Base-by-base conservation (phyloP, 2,329 filamentous ascomycete species). In the Verticillium tricorpus region DNA sequence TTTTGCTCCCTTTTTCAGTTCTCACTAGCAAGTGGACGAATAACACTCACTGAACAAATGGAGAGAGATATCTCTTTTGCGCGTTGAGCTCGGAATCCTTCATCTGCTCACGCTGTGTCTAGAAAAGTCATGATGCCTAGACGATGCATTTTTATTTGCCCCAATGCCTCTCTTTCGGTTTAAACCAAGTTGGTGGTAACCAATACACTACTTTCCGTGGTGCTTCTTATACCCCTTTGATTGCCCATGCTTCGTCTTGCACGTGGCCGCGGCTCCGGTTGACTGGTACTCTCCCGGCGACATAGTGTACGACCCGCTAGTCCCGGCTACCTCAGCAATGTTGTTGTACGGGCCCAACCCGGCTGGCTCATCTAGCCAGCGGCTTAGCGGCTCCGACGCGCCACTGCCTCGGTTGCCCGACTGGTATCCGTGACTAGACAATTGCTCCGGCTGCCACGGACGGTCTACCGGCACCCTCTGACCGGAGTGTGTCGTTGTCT, bases 151-250 rank as follows among this genome's bases (percentile, higher is more conserved):
- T 28, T 28, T 28, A 28, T 28, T 28, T 28, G 6, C 28, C 28
- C 4, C 28, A 28, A 28, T 28, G 28, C 40, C n/a, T 22, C 40
- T 5, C 8, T 22, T 14, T 28, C 50, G 22, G 22, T 54, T 5
- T 28, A 5, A 28, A 28, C 28, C 28, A 28, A 6, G 4, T 1
- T 28, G 28, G 28, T 28, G 28, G 28, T 5, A 5, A 6, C 4
- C 28, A 28, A 6, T 5, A 28, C 28, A 28, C 1, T 19, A 56
- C 28, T 56, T 35, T 5, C 31, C 31, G 12, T 50, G 45, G 55
- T 57, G 55, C 55, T 57, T 57, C 55, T 57, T 57, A 32, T 57
- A 32, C 15, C 17, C 55, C 32, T 57, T 57, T 31, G 45, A 50
- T 2, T 50, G 45, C n/a, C 45, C 45, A 50, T 50, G 45, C 19